Base-by-base conservation (phyloP, 2,329 filamentous ascomycete species). In the Exophiala sideris region DNA sequence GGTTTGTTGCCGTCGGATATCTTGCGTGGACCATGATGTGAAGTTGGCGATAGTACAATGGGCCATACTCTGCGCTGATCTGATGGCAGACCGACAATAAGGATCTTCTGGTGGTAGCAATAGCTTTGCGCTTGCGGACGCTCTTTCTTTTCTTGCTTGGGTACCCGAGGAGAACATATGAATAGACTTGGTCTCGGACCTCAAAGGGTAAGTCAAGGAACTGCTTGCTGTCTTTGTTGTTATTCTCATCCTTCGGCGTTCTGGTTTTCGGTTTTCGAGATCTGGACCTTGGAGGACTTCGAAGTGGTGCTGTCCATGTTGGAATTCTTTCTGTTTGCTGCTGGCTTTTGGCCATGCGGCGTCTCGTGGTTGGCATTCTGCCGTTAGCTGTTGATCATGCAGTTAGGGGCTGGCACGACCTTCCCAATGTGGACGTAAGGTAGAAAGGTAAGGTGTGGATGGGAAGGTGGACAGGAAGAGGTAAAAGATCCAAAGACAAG, bases 151-250 rank as follows among this genome's bases (percentile, higher is more conserved):
- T 29, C 24, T 29, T 29, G 24, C 24, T 10, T 21, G 9, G 18
- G 4, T 33, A 11, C 11, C 9, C 33, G 24, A 5, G 18, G 10
- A 33, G 6, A 34, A 56, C 44, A 39, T 48, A 49, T 18, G 6
- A 12, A 20, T 56, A 56, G 32, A 56, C 45, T 14, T 24, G 14
- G 10, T 42, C 7, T 36, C 53, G 40, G 36, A 45, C 33, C 24
- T 52, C 53, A n/a, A 39, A 2, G 16, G 53, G 53, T 11, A 56
- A 44, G 14, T 18, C 12, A 20, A 56, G 53, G 11, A 56, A 40
- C 18, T 9, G 36, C 1, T 18, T 32, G n/a, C 11, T 24, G 11
- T 33, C 11, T 9, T 24, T 36, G 16, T 7, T 21, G 9, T 36
- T 5, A 20, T 14, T 35, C 5, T 3, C 9, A n/a, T 16, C 20